A percentile compares a stretch with the other conserved stretches of the same genome.
Conservation (phyloP, 2,329 filamentous ascomycete species). For the Arthroderma sp. region DNA sequence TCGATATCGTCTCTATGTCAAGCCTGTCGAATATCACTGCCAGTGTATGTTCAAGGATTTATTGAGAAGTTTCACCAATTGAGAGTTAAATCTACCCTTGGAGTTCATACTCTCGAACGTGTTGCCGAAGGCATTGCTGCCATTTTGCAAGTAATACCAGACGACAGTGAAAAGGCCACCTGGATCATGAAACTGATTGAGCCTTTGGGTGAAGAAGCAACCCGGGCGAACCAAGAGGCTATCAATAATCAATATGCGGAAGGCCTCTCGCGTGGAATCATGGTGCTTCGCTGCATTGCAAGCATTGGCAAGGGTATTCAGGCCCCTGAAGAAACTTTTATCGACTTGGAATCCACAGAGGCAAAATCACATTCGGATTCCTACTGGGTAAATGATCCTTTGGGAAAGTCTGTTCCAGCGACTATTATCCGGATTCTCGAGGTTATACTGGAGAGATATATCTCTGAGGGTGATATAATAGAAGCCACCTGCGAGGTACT, state of each 20-base stretch:
- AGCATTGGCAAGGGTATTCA: constrained; percentile 30
- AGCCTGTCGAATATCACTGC: constrained; percentile 29
- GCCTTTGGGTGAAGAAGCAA: constrained; percentile 25
- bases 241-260: constrained; percentile 19
- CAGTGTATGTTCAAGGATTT: constrained; percentile 29
- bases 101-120: constrained; percentile 25
- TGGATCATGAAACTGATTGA: constrained; percentile 26
- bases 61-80: constrained; percentile 29
- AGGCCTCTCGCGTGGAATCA: constrained; percentile 21
- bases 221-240: constrained; percentile 20
- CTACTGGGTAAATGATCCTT: constrained; percentile 25
- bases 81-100: constrained; percentile 24
- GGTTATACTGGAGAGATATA: constrained; percentile 27
- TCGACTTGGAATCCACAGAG: constrained; percentile 20
- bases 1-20: constrained; percentile 33
- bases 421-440: constrained; percentile 29
- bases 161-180: constrained; percentile 28
- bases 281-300: constrained; percentile 27
- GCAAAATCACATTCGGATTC: constrained; percentile 19
- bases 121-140: constrained; percentile 33
- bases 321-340: constrained; percentile 22
- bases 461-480: constrained; percentile 28
- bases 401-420: constrained; percentile 20
- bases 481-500: constrained; percentile 34
- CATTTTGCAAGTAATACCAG: constrained; percentile 28